Conservation (phyloP, 2,329 filamentous ascomycete genomes). For the Stemphylium beticola region DNA sequence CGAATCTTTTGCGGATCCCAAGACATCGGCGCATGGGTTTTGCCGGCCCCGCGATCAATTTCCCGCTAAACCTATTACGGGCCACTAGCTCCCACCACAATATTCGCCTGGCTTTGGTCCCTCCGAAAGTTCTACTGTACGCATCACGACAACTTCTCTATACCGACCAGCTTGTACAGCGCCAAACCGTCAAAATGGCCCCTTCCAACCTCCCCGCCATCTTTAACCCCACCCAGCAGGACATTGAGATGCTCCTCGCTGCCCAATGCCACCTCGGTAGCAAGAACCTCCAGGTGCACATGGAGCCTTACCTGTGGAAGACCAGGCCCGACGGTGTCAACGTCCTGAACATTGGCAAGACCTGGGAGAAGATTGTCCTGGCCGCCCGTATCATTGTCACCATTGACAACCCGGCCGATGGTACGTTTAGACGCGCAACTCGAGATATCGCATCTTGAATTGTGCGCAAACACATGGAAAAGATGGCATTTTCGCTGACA, state of each 20-base stretch:
- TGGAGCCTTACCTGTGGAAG: slow-evolving; percentile 99
- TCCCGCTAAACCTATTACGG: slow-evolving; percentile 14
- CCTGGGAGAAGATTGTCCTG: slow-evolving; percentile 99
- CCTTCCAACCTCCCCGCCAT: slow-evolving; percentile 90
- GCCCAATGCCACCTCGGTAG: slow-evolving; percentile 95
- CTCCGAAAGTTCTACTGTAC: slow-evolving; percentile 30
- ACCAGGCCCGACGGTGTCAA: slow-evolving; percentile 98
- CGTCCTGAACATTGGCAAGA: slow-evolving; percentile 99
- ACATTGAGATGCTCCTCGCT: slow-evolving; percentile 99
- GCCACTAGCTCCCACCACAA: slow-evolving; percentile 23
- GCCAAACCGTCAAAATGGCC: slow-evolving; percentile 75
- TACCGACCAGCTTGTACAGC: slow-evolving; percentile 33
- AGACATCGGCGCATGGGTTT: slow-evolving; percentile 7
- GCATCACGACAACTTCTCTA: slow-evolving; percentile 30
- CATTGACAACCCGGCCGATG: slow-evolving; percentile 99
- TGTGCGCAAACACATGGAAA: not conserved
- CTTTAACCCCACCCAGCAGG: slow-evolving; percentile 96
- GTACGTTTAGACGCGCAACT: slow-evolving; percentile 57
- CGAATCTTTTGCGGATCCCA: slow-evolving; percentile 26
- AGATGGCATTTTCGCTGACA: slow-evolving; percentile 20
- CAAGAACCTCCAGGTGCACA: slow-evolving; percentile 99
- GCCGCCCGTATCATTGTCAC: slow-evolving; percentile 98
- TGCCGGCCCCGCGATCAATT: slow-evolving; percentile 9
- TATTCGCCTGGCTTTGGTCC: slow-evolving; percentile 19
- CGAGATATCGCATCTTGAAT: slow-evolving; percentile 7